Evolutionary conservation across 169 alveolate species (phyloP).

Genomic region (Amoebophrya sp.): DNA sequence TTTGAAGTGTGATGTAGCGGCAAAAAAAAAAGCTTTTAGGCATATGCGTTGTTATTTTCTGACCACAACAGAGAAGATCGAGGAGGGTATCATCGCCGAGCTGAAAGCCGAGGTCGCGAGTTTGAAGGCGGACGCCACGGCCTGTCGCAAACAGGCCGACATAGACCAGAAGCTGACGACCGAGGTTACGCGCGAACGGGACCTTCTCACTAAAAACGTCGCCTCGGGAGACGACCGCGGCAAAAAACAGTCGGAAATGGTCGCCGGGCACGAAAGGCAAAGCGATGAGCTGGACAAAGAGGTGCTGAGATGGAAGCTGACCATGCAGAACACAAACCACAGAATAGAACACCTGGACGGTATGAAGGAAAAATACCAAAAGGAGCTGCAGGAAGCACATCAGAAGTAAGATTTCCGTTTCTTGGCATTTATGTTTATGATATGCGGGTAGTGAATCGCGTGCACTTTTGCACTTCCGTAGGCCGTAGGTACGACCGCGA

Average conservation of each 20-base stretch:
- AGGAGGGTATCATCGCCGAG: not conserved
- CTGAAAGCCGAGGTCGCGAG: not conserved
- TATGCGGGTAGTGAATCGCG: too few species aligned
- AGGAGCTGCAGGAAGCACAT: not conserved
- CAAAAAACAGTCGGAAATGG: not conserved
- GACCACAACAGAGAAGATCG: not conserved
- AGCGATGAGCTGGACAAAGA: not conserved
- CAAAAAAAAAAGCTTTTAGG: too few species aligned
- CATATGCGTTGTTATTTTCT: too few species aligned
- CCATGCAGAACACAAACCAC: not conserved
- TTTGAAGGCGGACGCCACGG: not conserved
- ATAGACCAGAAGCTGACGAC: not conserved
- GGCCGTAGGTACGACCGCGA: too few species aligned
- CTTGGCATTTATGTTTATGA: too few species aligned
- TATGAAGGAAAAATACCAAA: not conserved
- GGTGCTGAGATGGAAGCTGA: not conserved
- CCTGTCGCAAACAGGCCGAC: not conserved
- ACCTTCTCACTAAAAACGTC: not conserved
- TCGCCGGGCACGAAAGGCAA: not conserved
- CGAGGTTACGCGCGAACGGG: not conserved
- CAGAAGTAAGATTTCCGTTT: too few species aligned
- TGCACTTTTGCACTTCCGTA: too few species aligned
- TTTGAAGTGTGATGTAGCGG: too few species aligned
- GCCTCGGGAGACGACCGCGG: not conserved
- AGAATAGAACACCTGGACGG: not conserved